Percentiles rank a stretch among this genome's conserved stretches.
Evolutionary conservation across 108 stramenopile species (phyloP).

Genomic region (Thalassiosira profunda): DNA sequence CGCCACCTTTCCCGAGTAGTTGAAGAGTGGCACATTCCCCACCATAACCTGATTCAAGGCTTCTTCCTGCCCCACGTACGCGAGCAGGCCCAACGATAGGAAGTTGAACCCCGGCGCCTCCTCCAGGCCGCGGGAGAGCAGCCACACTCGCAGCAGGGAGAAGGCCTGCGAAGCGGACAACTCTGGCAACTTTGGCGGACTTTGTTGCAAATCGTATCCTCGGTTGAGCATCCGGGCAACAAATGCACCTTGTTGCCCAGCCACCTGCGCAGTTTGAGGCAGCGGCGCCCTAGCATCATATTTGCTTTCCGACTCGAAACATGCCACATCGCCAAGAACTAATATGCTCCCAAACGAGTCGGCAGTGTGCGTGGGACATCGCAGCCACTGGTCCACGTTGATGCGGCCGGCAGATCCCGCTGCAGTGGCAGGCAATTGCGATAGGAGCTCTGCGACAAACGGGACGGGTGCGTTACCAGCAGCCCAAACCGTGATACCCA

Average conservation of each 20-base stretch:
- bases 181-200: conserved; percentile 11
- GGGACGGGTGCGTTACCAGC: conserved; percentile 31
- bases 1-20: conserved; percentile 61
- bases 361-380: conserved; percentile 6
- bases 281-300: conserved; percentile 21
- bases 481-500: conserved; percentile 13
- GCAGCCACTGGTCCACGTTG: conserved; percentile 25
- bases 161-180: neutral
- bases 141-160: conserved; percentile 16
- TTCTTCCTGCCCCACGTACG: conserved; percentile 27
- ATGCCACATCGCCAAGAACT: conserved; percentile 22
- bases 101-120: conserved; percentile 14
- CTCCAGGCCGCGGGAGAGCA: conserved; percentile 6
- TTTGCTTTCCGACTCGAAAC: conserved; percentile 1
- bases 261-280: conserved; percentile 37
- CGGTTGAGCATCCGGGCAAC: conserved; percentile 33
- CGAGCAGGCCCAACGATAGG: conserved; percentile 20
- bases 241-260: conserved; percentile 39
- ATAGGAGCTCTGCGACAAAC: conserved; percentile 8
- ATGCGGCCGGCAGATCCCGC: conserved; percentile 12
- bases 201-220: conserved; percentile 12
- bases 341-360: conserved; percentile 3
- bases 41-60: conserved; percentile 25
- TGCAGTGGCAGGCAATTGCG: conserved; percentile 1
- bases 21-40: conserved; percentile 50